These are phyloP conservation scores for Penicillium glabrum DNA, from an alignment of 2,329 filamentous ascomycete species.

Conservation along the genomic window DNA sequence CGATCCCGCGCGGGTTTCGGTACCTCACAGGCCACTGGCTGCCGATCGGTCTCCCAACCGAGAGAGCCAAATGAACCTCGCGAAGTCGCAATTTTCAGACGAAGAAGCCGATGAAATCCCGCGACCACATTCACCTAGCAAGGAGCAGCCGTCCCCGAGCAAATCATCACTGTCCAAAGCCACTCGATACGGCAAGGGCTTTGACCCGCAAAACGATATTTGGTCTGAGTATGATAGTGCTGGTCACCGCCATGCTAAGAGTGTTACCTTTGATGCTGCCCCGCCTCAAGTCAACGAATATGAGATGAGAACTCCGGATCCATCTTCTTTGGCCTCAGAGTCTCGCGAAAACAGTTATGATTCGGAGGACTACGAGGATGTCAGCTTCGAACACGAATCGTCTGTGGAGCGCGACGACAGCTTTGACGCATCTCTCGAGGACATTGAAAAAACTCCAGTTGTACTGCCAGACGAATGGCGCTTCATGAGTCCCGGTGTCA, in stretches of 20 bases:
- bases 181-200: conserved; percentile 56
- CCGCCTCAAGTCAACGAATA: conserved; percentile 97
- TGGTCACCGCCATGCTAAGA: conserved; percentile 82
- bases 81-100: conserved; percentile 44
- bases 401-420: conserved; percentile 74
- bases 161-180: conserved; percentile 82
- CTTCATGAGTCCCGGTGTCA: conserved; percentile 67
- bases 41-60: conserved; percentile 58
- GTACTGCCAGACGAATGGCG: conserved; percentile 98
- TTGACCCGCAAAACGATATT: conserved; percentile 67
- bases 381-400: conserved; percentile 59
- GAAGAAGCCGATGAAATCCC: conserved; percentile 13
- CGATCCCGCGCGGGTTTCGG: conserved; percentile 74
- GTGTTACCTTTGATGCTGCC: conserved; percentile 92
- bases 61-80: conserved; percentile 69
- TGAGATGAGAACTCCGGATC: conserved; percentile 93
- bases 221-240: conserved; percentile 64
- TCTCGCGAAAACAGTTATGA: conserved; percentile 94
- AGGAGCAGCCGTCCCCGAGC: conserved; percentile 72
- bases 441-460: conserved; percentile 95
- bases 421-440: conserved; percentile 92
- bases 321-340: conserved; percentile 86
- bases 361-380: conserved; percentile 69
- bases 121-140: conserved; percentile 59
- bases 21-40: conserved; percentile 79